These are phyloP conservation scores for Aspergillus uvarum DNA, from an alignment of 2,329 filamentous ascomycete genomes.

Conservation along the genomic window DNA sequence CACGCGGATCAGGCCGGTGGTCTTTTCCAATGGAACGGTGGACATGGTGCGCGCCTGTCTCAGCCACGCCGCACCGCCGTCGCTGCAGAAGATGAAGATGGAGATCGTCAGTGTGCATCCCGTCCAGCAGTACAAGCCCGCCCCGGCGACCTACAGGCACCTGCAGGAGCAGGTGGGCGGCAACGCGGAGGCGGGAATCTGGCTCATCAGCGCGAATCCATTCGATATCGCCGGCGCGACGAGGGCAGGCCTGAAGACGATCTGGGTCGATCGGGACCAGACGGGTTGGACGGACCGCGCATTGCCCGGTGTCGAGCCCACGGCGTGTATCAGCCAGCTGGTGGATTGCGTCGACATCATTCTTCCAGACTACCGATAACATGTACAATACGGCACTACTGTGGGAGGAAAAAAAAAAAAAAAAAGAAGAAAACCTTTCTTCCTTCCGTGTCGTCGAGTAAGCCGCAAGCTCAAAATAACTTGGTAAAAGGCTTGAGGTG, in stretches of 20 bases:
- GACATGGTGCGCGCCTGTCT: conserved; percentile 64
- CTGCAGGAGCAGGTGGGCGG: conserved; percentile 49
- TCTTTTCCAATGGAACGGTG: conserved; percentile 70
- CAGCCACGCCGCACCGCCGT: conserved; percentile 56
- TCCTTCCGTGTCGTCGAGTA: background rate
- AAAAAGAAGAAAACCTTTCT: too few relatives aligned
- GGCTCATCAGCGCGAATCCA: conserved; percentile 70
- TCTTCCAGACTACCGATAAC: background rate
- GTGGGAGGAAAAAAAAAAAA: too few relatives aligned
- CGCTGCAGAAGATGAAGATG: conserved; percentile 38
- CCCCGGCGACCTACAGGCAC: conserved; percentile 61
- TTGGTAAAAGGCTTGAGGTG: conserved; percentile 1
- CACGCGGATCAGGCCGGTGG: conserved; percentile 52
- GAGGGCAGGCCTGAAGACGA: conserved; percentile 59
- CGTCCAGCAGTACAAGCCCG: conserved; percentile 64
- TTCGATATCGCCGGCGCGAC: conserved; percentile 70
- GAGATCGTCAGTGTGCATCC: conserved; percentile 63
- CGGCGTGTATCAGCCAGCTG: conserved; percentile 55
- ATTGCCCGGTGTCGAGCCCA: conserved; percentile 53
- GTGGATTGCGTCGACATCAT: conserved; percentile 55
- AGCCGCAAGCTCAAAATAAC: background rate
- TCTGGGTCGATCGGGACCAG: conserved; percentile 65
- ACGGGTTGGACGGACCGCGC: conserved; percentile 66
- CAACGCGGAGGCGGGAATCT: conserved; percentile 43
- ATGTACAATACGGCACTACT: too few relatives aligned